Evolutionary conservation across 2,329 filamentous ascomycete genomes (phyloP), one percentile per base, ranked within the genome.

Genomic region (Phaeosphaeria sp.): DNA sequence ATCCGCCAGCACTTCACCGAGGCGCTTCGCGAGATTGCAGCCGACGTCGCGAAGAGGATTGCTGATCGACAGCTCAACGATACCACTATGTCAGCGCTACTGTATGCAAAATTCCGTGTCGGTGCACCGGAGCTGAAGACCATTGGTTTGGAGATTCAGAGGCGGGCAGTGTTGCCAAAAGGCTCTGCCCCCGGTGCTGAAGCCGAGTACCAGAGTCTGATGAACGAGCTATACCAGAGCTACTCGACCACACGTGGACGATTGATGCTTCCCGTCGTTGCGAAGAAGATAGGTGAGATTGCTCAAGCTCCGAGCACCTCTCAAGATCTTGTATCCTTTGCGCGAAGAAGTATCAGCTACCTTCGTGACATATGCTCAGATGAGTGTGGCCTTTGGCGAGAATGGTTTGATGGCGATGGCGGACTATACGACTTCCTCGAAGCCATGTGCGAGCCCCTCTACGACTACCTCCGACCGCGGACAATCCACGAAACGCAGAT

Each of bases 31-130:
- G 88, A 88, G 60, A 87, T 86, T 46, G 86, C 84, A 50, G 83
- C 84, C 46, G 88, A 85, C 65, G 87, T 87, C 47, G 83, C 83
- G 21, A 87, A 84, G 74, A 84, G 87, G 54, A 88, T 87, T 66
- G 86, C 87, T 33, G 86, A 89, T 60, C 83, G 85, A n/a, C 86
- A 89, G 64, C 77, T 90, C 43, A 91, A 89, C 61, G 89, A 91
- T 60, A 90, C 89, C 1, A 89, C 88, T 1, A 87, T 90, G 79
- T 91, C 89, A 21, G 87, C 89, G 9, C 76, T 91, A 8, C 77
- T 91, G 1, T 91, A 91, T 67, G 88, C 89, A 20, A 91, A 91
- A 64, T 91, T 91, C 60, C 82, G 88, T 24, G 86, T 89, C 22
- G 86, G 85, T 45, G 89, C 89, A 2, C 82, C 86, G 3, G 86